Evolutionary conservation across 169 alveolate species (phyloP).

Genomic region (Plasmodium relictum): DNA sequence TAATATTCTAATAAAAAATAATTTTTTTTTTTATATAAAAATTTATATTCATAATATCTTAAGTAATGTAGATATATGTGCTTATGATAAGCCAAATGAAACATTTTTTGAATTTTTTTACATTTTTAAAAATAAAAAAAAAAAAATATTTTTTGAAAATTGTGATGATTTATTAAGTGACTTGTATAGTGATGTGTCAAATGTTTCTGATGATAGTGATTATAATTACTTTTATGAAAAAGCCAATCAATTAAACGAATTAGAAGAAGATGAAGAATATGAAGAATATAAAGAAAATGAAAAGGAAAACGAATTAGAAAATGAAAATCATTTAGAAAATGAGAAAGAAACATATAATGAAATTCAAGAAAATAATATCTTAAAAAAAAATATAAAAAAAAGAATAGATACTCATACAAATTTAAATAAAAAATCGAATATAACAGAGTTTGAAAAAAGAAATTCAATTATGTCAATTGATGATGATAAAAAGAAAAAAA

Average conservation of each 20-base stretch:
- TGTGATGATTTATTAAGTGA: constrained; percentile 40
- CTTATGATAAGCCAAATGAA: constrained; percentile 55
- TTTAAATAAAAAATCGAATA: constrained; percentile 1
- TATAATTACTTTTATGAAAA: constrained; percentile 65
- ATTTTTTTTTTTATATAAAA: constrained; percentile 58
- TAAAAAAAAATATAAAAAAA: neutral
- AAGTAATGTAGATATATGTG: constrained; percentile 57
- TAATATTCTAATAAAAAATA: constrained; percentile 9
- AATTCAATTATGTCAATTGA: constrained; percentile 15
- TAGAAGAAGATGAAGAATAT: constrained; percentile 16
- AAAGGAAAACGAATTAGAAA: neutral
- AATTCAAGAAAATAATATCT: neutral
- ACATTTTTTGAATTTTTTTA: constrained; percentile 60
- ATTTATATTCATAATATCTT: constrained; percentile 54
- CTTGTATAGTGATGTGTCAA: constrained; percentile 50
- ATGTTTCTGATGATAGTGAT: constrained; percentile 56
- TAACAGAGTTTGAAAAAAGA: constrained; percentile 1
- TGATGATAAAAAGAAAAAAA: constrained; percentile 28
- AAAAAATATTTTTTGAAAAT: constrained; percentile 27
- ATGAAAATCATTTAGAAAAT: neutral
- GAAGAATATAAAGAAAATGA: constrained; percentile 5
- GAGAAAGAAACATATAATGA: neutral
- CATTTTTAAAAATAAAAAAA: constrained; percentile 52
- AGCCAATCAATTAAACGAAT: constrained; percentile 30
- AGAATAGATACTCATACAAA: constrained; percentile 9